Base-by-base conservation (phyloP, 1,139 yeast species). In the Tardiomyces digboiensis region DNA sequence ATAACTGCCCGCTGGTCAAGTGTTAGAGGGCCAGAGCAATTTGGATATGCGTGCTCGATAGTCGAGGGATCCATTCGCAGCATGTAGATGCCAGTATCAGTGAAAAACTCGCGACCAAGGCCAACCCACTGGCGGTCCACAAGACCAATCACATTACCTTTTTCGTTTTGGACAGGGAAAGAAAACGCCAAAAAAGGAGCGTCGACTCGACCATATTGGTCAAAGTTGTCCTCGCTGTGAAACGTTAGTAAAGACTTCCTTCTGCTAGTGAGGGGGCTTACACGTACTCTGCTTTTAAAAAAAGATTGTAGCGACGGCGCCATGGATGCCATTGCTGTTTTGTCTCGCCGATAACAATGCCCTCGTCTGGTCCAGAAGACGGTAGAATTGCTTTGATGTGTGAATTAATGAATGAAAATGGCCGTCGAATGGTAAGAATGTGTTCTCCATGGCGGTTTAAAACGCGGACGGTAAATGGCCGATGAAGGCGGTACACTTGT, bases 121-220 rank as follows among this genome's bases (percentile, higher is more conserved):
- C 98, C 98, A 3, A 85, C 95, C 93, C 96, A 91, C 62, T 88
- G 87, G 55, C 97, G 74, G 60, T 87, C 94, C 1, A 91, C 89
- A 2, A 85, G 71, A 0, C 82, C 96, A 47, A 83, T 67, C 1
- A 83, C 76, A 19, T 71, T 67, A 1, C 80, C 81, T 1, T 69
- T 49, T 40, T 71, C 78, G 59, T 87, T 77, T 29, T 58, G 59
- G 3, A 87, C 82, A 0, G 95, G 91, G 64, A 91, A 91, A 46
- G 83, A 86, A 68, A 88, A 91, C 8, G 95, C 75, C 44, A 91
- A 67, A 49, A 89, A 82, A 1, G 93, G 93, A 0, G 96, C 80
- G 64, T 91, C 96, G 40, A 91, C 81, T 13, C 71, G 74, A 19
- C 96, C 97, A 67, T 80, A 91, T 60, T 85, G 94, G 26, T 73